Percentiles rank a stretch among this genome's conserved stretches.
phyloP scores from a whole-genome alignment of 1,284 basidiomycete genomes.

The Xerocomus cyaneibrunnescens region DNA sequence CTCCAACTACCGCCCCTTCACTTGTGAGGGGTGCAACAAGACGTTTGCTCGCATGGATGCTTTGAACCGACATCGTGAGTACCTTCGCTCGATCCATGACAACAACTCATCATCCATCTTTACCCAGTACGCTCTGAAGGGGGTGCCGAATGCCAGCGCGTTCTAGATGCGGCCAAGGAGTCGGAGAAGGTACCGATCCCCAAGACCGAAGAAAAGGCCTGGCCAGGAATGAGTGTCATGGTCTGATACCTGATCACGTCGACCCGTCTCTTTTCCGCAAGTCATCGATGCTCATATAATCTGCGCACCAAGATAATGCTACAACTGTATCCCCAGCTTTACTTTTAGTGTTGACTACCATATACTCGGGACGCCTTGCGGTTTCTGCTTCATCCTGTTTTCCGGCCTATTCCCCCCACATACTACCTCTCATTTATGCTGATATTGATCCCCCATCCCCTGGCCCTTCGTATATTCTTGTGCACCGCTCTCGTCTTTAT shows the following conservation, averaged over 20 bases:
- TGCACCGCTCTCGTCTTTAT: constrained; percentile 24
- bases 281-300: constrained; percentile 19
- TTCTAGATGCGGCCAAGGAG: constrained; percentile 34
- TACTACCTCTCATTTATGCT: constrained; percentile 26
- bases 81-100: not conserved
- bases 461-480: constrained; percentile 16
- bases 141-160: constrained; percentile 52
- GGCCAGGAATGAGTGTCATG: constrained; percentile 31
- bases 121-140: constrained; percentile 53
- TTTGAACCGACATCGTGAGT: constrained; percentile 73
- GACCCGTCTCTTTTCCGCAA: constrained; percentile 12
- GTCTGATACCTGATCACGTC: constrained; percentile 20
- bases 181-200: constrained; percentile 16
- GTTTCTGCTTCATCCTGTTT: constrained; percentile 17
- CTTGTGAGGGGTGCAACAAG: constrained; percentile 75
- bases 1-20: constrained; percentile 72
- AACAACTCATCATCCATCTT: not conserved
- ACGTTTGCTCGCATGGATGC: constrained; percentile 80
- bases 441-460: constrained; percentile 30
- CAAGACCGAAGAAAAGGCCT: constrained; percentile 31
- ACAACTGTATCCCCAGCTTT: constrained; percentile 20
- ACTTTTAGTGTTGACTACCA: constrained; percentile 19
- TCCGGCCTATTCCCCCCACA: constrained; percentile 9
- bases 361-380: constrained; percentile 31
- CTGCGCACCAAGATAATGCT: constrained; percentile 20